Conservation (phyloP, 73 alveolate genomes). For the Effrenium voratum region DNA sequence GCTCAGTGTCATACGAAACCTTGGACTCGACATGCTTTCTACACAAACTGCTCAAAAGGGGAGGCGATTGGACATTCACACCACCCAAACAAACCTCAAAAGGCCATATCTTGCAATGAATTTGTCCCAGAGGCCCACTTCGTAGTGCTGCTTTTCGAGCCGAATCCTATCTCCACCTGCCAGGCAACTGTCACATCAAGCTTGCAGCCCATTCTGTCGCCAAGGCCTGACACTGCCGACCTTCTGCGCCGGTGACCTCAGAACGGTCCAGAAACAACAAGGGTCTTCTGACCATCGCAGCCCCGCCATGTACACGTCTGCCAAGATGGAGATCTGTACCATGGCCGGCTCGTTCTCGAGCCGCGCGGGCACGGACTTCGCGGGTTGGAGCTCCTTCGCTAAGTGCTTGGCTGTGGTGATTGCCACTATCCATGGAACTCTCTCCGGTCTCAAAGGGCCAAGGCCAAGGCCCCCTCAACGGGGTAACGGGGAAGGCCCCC, state of each 20-base stretch:
- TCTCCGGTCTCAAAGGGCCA: too few relatives aligned
- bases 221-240: conserved; percentile 45
- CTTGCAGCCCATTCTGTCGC: neutral
- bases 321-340: conserved; percentile 43
- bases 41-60: neutral
- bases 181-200: neutral
- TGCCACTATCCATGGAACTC: too few relatives aligned
- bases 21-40: neutral
- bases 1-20: conserved; percentile 37
- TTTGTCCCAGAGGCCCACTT: conserved; percentile 30
- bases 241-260: conserved; percentile 60
- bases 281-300: neutral
- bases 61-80: neutral
- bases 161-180: conserved; percentile 63
- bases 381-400: conserved; percentile 56
- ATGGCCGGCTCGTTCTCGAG: conserved; percentile 46
- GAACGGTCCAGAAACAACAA: neutral
- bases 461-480: too few relatives aligned
- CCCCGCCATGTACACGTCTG: conserved; percentile 67
- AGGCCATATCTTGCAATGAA: neutral
- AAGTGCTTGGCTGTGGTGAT: neutral
- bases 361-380: conserved; percentile 36
- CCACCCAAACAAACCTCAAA: neutral
- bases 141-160: conserved; percentile 4
- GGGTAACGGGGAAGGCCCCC: neutral